Evolutionary conservation across 371 early-diverging fungal genomes (phyloP), one percentile per base, ranked within the genome.

Genomic region (Mycotypha africana): DNA sequence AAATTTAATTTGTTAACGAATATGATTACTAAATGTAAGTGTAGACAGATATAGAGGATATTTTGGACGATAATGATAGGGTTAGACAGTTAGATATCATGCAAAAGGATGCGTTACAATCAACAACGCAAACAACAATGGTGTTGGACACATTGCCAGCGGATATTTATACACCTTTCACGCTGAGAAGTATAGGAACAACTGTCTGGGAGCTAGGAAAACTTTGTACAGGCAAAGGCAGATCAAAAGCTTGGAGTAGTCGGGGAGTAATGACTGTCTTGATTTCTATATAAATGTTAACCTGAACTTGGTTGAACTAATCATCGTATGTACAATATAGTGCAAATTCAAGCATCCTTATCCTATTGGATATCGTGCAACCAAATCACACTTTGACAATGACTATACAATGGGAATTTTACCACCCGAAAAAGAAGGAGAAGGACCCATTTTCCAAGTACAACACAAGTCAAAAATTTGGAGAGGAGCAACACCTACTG

Each of bases 301-400:
- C n/a, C n/a, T n/a, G n/a, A n/a, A n/a, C n/a, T n/a, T n/a, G n/a
- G n/a, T n/a, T n/a, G n/a, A n/a, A n/a, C n/a, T n/a, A n/a, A n/a
- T n/a, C n/a, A n/a, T n/a, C n/a, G n/a, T n/a, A n/a, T n/a, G n/a
- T n/a, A n/a, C 28, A 8, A 14, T 30, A 2, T 33, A 78, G 79
- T 79, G 76, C 42, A 65, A 65, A 28, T 79, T 70, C 39, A 72
- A 60, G 32, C 79, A 79, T 41, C 76, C 72, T 39, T 79, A 79
- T 48, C 79, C 79, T 3, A 58, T 79, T 30, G 79, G 79, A 4
- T 79, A 64, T 42, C 50, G 56, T 20, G 79, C 79, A 12, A 68
- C 79, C 11, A 79, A 79, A 58, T 42, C 49, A 4, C 76, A 76
- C 38, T 79, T 74, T 46, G 74, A 70, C 15, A 65, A 74, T 31